Evolutionary conservation across 129 eudicot genomes (phyloP).

Genomic region (Oenanthe sinensis): DNA sequence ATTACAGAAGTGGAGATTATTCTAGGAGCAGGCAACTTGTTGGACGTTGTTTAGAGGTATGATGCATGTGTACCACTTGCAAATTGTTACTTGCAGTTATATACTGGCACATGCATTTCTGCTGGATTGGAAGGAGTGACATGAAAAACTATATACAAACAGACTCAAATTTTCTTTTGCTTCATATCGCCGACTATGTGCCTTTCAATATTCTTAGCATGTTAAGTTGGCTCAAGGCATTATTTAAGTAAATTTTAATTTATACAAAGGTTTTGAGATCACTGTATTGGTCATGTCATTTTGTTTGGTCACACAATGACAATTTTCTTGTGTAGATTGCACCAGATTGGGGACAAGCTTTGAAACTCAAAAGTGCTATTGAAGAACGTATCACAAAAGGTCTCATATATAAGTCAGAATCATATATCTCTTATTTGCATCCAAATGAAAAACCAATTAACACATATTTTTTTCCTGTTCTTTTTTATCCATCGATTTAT

Average conservation of each 20-base stretch:
- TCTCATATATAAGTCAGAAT: neutral
- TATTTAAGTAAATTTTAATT: neutral
- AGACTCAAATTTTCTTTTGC: neutral
- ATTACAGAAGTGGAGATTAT: constrained; percentile 81
- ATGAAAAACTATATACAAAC: neutral
- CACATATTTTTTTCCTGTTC: neutral
- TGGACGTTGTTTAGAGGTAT: constrained; percentile 83
- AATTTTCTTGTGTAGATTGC: constrained; percentile 41
- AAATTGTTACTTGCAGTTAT: neutral
- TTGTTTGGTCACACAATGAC: neutral
- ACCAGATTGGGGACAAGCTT: constrained; percentile 95
- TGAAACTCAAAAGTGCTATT: constrained; percentile 61
- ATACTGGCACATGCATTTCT: neutral
- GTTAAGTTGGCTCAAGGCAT: neutral
- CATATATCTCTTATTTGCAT: neutral
- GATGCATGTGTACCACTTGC: constrained; percentile 6
- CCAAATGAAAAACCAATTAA: neutral
- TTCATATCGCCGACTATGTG: neutral
- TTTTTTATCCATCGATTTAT: neutral
- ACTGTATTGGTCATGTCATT: neutral
- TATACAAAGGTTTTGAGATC: neutral
- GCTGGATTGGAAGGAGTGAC: neutral
- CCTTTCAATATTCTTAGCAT: neutral
- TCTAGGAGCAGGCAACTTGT: constrained; percentile 80
- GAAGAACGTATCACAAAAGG: constrained; percentile 87